Evolutionary conservation across 768 basidiomycete species (phyloP), one percentile per base, ranked within the genome.

Genomic region (Lentinula raphanica): DNA sequence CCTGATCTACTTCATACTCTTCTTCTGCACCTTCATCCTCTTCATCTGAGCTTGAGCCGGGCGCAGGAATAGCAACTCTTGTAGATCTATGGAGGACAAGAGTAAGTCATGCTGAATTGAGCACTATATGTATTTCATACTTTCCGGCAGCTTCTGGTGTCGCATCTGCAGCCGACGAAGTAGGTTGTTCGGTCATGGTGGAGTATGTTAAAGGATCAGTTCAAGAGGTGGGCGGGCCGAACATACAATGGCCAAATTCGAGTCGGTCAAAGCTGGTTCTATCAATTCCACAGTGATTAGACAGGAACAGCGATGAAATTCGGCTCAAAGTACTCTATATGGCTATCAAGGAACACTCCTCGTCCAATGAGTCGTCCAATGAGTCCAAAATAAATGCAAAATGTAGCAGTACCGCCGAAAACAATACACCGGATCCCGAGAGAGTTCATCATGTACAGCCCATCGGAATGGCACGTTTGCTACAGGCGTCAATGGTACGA

Each of bases 1-100:
- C 84, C 49, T 85, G 83, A 25, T 84, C 77, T 23, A 69, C 81
- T 38, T 80, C 84, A 55, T 74, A 73, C 50, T 71, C 72, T 61
- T 77, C 73, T 6, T 69, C 68, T 23, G 66, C 70, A 3, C 32
- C 32, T 7, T 66, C 68, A 4, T 78, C 79, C 31, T 79, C 79
- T 6, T 69, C 65, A 1, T 81, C 78, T 13, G 79, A 54, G 48
- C 51, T 77, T 21, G 72, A 70, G 19, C 77, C 76, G 0, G 74
- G 75, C 55, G 82, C 69, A 58, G 81, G 80, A 45, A 83, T 64
- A 3, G 80, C 74, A 0, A 85, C 84, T 40, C 82, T 72, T 4
- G 83, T 80, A 4, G 62, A 44, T 44, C 54, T 56, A 28, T n/a
- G 2, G n/a, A n/a, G 13, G 19, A 2, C 1, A 0, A 17, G 31